Base-by-base conservation (phyloP, 2,329 filamentous ascomycete species). In the Colletotrichum neosansevieriae region DNA sequence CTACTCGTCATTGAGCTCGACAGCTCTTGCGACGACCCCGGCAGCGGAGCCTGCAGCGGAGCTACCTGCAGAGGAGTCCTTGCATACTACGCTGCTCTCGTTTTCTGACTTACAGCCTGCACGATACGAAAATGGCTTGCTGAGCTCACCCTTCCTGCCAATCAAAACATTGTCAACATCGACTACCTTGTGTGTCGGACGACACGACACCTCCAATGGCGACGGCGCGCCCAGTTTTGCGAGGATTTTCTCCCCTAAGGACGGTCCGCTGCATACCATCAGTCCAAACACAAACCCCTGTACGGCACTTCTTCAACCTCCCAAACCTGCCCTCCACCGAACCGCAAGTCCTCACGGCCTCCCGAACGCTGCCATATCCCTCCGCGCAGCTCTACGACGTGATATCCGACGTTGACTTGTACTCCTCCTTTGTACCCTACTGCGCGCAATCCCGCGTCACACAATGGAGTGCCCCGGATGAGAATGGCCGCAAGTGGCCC, bases 391-490 rank as follows among this genome's bases (percentile, higher is more conserved):
- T 99, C 73, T 99, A 96, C 87, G 84, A 85, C 72, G 87, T 98
- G 62, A 94, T 99, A 78, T 90, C 94, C 81, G 94, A 98, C 79
- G 90, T 99, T 72, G 88, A 93, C 79, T 89, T 89, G 71, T 99
- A 99, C 87, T 84, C 86, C 42, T 79, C 84, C 72, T 99, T 98
- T 84, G 88, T 99, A n/a, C 96, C 96, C 11, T 98, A 97, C 86
- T 97, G 95, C 81, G 87, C 88, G 49, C 84, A 84, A 51, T 94
- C 92, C 42, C 86, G 85, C 69, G 94, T 98, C 45, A 97, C 94
- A 1, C 84, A 85, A 67, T 94, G 91, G 87, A 91, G 92, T 6
- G 61, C 77, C 12, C 83, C 88, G 9, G 83, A 88, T 75, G 69
- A 80, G 29, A 76, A 80, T 2, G 80, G 81, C 32, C 84, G 83